Base-by-base conservation (phyloP, 805 yeast species). In the Kluyveromyces lactis region DNA sequence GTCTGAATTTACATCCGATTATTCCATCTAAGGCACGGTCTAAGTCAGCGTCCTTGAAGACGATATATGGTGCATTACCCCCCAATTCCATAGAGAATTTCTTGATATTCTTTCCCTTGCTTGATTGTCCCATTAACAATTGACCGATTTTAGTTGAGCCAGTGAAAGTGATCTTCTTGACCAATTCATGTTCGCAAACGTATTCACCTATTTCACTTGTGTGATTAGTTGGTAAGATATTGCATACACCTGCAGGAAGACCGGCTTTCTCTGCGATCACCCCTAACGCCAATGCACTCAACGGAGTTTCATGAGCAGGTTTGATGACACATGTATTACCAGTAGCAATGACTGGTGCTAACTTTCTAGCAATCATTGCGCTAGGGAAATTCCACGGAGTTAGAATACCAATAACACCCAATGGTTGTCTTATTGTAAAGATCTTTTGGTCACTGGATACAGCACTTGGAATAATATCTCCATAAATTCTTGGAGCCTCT, bases 311-410 rank as follows among this genome's bases (percentile, higher is more conserved):
- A 2, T 73, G 64, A 12, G 86, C 90, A 1, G 92, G 92, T 61
- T 82, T 83, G 49, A 84, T 67, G 7, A 83, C 85, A 2, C 80
- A 64, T 4, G 90, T 76, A 59, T 90, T 82, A 1, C 92, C 94
- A 12, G 84, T 82, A 13, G 92, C 89, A 23, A 80, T 53, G 2
- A 86, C 86, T 24, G 90, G 86, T 16, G 82, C 89, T 38, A 78
- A 62, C 54, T 81, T 81, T 47, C 87, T 66, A 4, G 86, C 71
- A 44, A 80, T 78, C 89, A 81, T 81, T 3, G 89, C 85, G 17
- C 77, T 63, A 3, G 94, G 94, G 60, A 83, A 84, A 60, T 84
- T 83, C 92, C 92, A 83, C 3, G 92, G 92, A 3, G 90, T 80
- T 51, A 83, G 58, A 9, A 21, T 21, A 9, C 24, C 24, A 21